A percentile compares a stretch with the other conserved stretches of the same genome.
phyloP scores from a whole-genome alignment of 345 rosid genomes.

The Citrus cavaleriei region DNA sequence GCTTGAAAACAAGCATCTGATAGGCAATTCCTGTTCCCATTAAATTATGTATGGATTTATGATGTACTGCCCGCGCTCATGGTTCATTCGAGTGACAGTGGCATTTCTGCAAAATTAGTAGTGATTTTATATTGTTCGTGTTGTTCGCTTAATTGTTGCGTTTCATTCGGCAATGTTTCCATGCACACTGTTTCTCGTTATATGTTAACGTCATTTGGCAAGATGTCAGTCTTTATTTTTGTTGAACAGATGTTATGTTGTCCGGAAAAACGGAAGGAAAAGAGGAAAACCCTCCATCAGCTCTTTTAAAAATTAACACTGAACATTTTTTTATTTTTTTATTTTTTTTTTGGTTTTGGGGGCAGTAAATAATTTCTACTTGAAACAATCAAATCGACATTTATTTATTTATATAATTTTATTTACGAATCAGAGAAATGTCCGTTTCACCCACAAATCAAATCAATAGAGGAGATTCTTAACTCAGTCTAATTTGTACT shows the following conservation, averaged over 20 bases:
- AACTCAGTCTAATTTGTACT: too few relatives aligned
- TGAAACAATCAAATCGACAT: too few relatives aligned
- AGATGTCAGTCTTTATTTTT: background rate
- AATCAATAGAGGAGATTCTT: too few relatives aligned
- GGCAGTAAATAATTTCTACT: too few relatives aligned
- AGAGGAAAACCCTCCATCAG: background rate
- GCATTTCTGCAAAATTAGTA: conserved; percentile 11
- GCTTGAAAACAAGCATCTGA: conserved; percentile 11
- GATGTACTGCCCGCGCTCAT: conserved; percentile 27
- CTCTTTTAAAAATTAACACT: background rate
- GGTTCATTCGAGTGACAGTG: conserved; percentile 15
- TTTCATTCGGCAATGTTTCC: too few relatives aligned
- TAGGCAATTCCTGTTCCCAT: conserved; percentile 10
- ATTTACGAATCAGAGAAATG: too few relatives aligned
- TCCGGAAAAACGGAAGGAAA: too few relatives aligned
- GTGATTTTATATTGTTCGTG: background rate
- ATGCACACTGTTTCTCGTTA: background rate
- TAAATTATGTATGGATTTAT: conserved; percentile 3
- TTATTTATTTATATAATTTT: too few relatives aligned
- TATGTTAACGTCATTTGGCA: background rate
- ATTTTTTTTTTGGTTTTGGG: too few relatives aligned
- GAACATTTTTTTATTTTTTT: too few relatives aligned
- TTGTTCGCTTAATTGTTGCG: background rate
- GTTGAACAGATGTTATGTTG: background rate
- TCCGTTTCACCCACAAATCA: too few relatives aligned